A percentile compares a stretch with the other conserved stretches of the same genome.
phyloP scores from a whole-genome alignment of 169 alveolate species.

The Babesia divergens region DNA sequence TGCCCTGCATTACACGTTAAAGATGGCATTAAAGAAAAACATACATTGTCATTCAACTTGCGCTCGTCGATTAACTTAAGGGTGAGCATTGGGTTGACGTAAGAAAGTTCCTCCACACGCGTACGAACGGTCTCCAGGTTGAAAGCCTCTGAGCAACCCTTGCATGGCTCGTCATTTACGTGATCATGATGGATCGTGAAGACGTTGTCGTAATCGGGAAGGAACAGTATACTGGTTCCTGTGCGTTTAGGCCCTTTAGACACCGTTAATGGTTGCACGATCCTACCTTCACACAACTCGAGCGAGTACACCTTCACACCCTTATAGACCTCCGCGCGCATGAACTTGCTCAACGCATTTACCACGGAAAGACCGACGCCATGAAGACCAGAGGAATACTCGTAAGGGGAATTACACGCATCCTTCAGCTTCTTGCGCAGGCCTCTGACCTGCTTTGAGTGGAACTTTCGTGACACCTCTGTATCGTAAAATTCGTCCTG shows the following conservation, averaged over 20 bases:
- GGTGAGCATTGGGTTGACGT: constrained; percentile 56
- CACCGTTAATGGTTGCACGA: constrained; percentile 47
- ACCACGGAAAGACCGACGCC: constrained; percentile 83
- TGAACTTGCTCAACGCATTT: constrained; percentile 73
- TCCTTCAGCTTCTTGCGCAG: constrained; percentile 18
- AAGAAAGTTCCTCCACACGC: constrained; percentile 59
- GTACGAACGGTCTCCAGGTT: constrained; percentile 26
- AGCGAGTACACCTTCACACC: constrained; percentile 62
- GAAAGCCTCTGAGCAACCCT: constrained; percentile 46
- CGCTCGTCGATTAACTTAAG: constrained; percentile 49
- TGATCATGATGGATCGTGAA: constrained; percentile 62
- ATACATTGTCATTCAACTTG: constrained; percentile 18
- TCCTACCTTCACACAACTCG: constrained; percentile 68
- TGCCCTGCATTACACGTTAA: constrained; percentile 1
- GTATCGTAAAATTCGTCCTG: constrained; percentile 10
- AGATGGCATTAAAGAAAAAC: background rate
- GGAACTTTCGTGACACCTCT: background rate
- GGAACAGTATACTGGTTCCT: constrained; percentile 52
- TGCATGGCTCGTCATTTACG: constrained; percentile 7
- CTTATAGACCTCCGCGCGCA: constrained; percentile 73
- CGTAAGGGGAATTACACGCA: constrained; percentile 57
- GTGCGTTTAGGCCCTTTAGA: constrained; percentile 2
- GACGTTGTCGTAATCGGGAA: constrained; percentile 54
- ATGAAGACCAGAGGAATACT: constrained; percentile 78
- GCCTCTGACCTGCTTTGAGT: constrained; percentile 11